phyloP scores from a whole-genome alignment of 2,329 filamentous ascomycete species.

The Scedosporium aurantiacum region DNA sequence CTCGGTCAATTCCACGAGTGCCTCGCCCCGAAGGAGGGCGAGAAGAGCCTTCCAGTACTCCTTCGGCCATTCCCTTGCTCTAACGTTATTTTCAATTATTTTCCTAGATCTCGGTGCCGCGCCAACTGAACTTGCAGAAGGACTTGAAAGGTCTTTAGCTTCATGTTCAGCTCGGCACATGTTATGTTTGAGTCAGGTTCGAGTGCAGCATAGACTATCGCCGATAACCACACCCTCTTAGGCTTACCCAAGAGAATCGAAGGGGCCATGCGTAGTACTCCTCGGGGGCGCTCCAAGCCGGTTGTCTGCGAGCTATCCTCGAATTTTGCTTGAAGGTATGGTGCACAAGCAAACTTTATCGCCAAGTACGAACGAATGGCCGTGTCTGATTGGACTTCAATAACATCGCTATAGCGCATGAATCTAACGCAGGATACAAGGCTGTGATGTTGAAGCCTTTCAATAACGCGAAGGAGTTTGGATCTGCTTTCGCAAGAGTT shows the following conservation, averaged over 20 bases:
- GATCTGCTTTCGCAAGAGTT: background rate
- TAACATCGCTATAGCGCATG: background rate
- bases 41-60: background rate
- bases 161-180: background rate
- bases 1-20: background rate
- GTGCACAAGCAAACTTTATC: background rate
- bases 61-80: background rate
- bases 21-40: background rate
- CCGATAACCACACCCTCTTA: background rate
- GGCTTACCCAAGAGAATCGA: background rate
- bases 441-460: background rate
- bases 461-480: background rate
- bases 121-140: background rate
- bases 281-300: background rate
- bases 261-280: background rate
- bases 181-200: background rate
- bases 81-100: background rate
- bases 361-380: background rate
- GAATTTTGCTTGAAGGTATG: background rate
- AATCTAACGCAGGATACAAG: background rate
- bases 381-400: background rate
- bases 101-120: background rate
- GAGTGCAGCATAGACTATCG: background rate
- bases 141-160: background rate
- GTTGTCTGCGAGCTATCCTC: background rate